A percentile compares a stretch with the other conserved stretches of the same genome.
Evolutionary conservation across 805 yeast species (phyloP).

Genomic region (Kazachstania kunashirensis): DNA sequence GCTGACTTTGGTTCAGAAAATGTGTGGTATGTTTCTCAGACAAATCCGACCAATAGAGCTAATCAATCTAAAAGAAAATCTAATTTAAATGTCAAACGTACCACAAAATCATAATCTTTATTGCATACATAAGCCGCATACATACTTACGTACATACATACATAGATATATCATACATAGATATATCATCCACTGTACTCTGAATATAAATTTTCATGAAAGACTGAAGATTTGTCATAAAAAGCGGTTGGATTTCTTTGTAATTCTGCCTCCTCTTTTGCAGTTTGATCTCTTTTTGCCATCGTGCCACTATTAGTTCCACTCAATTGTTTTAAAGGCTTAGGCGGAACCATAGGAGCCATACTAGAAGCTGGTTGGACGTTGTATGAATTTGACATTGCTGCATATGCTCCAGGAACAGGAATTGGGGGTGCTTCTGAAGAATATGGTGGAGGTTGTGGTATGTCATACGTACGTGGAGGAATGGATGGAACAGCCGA

Average conservation of each 20-base stretch:
- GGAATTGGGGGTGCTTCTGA: background rate
- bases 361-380: background rate
- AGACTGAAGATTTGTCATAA: conserved; percentile 43
- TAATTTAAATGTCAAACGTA: too few species aligned
- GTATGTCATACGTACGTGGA: background rate
- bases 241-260: conserved; percentile 33
- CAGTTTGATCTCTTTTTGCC: conserved; percentile 6
- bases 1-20: conserved; percentile 37
- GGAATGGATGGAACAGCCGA: conserved; percentile 1
- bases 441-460: conserved; percentile 4
- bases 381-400: background rate
- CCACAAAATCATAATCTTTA: too few species aligned
- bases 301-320: conserved; percentile 6
- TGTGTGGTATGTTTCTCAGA: conserved; percentile 25
- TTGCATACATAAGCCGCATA: too few species aligned
- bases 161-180: too few species aligned
- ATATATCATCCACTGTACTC: conserved; percentile 24
- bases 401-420: background rate
- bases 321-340: conserved; percentile 9
- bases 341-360: conserved; percentile 3
- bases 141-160: too few species aligned
- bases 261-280: conserved; percentile 16
- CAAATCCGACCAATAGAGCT: background rate
- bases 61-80: too few species aligned
- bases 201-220: conserved; percentile 39